A percentile compares a stretch with the other conserved stretches of the same genome.
Evolutionary conservation across 1,139 yeast genomes (phyloP).

Genomic region (Suhomyces bribrorum): DNA sequence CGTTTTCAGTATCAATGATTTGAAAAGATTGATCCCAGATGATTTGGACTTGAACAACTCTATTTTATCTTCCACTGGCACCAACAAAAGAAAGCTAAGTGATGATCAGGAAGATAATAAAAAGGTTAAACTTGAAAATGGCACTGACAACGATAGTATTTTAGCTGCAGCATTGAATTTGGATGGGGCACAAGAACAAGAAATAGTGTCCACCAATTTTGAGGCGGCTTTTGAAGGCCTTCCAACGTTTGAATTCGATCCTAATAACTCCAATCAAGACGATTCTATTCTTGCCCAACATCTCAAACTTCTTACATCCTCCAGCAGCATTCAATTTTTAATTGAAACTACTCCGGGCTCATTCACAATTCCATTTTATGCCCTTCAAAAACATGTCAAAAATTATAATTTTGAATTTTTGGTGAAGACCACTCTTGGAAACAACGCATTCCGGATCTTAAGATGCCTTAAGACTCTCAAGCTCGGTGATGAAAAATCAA

Average conservation of each 20-base stretch:
- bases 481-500: conserved; percentile 81
- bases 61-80: conserved; percentile 28
- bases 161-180: conserved; percentile 6
- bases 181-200: conserved; percentile 1
- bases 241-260: conserved; percentile 19
- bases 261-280: conserved; percentile 14
- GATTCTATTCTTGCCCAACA: conserved; percentile 32
- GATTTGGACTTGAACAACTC: conserved; percentile 52
- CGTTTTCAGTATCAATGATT: conserved; percentile 55
- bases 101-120: conserved; percentile 5
- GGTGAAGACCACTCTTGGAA: conserved; percentile 57
- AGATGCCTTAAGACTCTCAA: conserved; percentile 68
- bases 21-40: conserved; percentile 47
- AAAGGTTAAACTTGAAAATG: conserved; percentile 9
- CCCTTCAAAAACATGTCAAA: conserved; percentile 48
- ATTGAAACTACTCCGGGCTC: conserved; percentile 44
- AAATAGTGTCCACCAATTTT: conserved; percentile 3
- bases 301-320: conserved; percentile 51
- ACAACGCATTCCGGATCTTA: conserved; percentile 60
- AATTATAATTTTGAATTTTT: conserved; percentile 61
- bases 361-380: conserved; percentile 42
- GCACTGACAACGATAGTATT: conserved; percentile 16
- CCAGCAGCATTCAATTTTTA: conserved; percentile 19
- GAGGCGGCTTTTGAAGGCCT: conserved; percentile 12
- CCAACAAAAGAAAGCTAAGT: conserved; percentile 12